Conservation (phyloP, 306 rosid genomes). For the Cyamopsis tetragonoloba region DNA sequence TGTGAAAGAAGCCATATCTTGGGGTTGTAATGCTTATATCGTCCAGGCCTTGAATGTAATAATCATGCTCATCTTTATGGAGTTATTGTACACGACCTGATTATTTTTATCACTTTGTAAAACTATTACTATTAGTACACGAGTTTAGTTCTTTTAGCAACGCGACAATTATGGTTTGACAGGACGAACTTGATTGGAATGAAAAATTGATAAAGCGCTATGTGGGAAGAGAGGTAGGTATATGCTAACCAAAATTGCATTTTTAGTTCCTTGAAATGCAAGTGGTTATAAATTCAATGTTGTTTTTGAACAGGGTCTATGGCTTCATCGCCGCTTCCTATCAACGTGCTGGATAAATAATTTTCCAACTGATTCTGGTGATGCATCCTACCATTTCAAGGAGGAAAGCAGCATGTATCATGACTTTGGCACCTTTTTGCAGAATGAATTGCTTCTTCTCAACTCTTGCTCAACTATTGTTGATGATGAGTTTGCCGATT, state of each 20-base stretch:
- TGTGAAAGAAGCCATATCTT: conserved; percentile 24
- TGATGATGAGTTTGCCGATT: conserved; percentile 59
- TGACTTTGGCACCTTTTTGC: conserved; percentile 41
- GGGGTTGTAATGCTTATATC: conserved; percentile 26
- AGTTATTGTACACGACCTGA: neutral
- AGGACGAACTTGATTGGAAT: conserved; percentile 93
- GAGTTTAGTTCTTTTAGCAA: conserved; percentile 4
- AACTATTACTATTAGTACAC: neutral
- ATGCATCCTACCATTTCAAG: conserved; percentile 26
- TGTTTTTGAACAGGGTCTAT: conserved; percentile 57
- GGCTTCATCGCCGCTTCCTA: conserved; percentile 95
- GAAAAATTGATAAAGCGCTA: conserved; percentile 64
- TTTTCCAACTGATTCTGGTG: conserved; percentile 18
- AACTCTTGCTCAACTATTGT: conserved; percentile 45
- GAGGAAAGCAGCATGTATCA: conserved; percentile 24
- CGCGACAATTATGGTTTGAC: conserved; percentile 26
- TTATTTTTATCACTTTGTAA: neutral
- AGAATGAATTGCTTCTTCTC: conserved; percentile 50
- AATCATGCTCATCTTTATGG: neutral
- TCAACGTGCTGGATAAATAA: conserved; percentile 55
- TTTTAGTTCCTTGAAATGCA: conserved; percentile 7
- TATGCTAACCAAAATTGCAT: neutral
- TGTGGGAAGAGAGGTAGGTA: conserved; percentile 79
- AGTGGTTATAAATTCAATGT: neutral
- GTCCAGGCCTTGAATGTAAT: conserved; percentile 58